These are phyloP conservation scores for Apophysomyces trapeziformis DNA, from an alignment of 371 early-diverging fungal species.

Conservation along the genomic window DNA sequence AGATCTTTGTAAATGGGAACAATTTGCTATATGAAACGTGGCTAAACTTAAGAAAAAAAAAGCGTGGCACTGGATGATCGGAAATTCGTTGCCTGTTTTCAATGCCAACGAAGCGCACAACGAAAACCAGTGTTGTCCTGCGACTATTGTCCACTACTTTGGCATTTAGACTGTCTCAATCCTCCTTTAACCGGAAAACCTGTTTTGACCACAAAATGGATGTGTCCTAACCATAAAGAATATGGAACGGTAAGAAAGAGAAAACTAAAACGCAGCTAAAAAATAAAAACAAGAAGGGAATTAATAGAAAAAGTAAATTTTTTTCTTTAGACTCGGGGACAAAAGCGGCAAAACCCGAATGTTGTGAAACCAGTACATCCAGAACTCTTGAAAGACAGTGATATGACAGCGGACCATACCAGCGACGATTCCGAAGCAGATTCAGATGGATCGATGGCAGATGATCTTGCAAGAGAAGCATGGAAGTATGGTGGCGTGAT, in stretches of 20 bases:
- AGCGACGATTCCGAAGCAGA: constrained; percentile 6
- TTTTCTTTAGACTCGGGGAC: constrained; percentile 6
- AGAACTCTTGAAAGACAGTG: not conserved
- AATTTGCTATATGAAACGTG: not conserved
- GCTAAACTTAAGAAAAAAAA: not conserved
- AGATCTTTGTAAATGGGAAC: not conserved
- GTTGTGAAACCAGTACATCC: not conserved
- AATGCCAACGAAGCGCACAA: not conserved
- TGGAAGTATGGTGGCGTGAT: constrained; percentile 12
- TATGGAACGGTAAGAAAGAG: not conserved
- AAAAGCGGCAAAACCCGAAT: constrained; percentile 5
- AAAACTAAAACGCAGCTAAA: not conserved
- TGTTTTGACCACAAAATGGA: not conserved
- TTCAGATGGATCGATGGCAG: constrained; percentile 8
- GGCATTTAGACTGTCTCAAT: constrained; percentile 4
- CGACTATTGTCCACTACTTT: not conserved
- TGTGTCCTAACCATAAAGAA: constrained; percentile 2
- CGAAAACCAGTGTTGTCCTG: not conserved
- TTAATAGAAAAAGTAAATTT: not conserved
- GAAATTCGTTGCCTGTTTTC: constrained; percentile 1
- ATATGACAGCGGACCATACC: not conserved
- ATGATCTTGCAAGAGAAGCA: constrained; percentile 10
- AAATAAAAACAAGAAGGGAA: not conserved
- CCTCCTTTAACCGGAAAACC: not conserved
- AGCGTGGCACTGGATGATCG: not conserved